These are phyloP conservation scores for Pochonia chlamydosporia DNA, from an alignment of 2,329 filamentous ascomycete species.

Conservation along the genomic window DNA sequence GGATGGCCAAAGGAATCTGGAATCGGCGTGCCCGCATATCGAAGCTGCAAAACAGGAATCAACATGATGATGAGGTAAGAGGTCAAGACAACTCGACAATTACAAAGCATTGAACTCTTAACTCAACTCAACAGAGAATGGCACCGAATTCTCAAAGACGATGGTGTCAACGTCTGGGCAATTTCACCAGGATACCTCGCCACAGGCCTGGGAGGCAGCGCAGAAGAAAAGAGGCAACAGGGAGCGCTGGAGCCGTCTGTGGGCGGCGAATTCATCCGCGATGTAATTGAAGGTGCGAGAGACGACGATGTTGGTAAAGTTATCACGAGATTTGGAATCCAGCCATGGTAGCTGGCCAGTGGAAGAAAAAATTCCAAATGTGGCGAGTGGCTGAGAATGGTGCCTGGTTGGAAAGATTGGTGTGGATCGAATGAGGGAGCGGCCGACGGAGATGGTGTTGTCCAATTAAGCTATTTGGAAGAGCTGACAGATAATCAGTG, in stretches of 20 bases:
- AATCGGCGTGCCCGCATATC: conserved; percentile 9
- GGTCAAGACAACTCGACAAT: too few species aligned
- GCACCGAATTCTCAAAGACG: conserved; percentile 31
- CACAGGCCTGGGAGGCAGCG: conserved; percentile 31
- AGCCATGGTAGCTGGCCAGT: conserved; percentile 16
- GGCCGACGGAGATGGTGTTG: too few species aligned
- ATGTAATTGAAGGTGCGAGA: conserved; percentile 29
- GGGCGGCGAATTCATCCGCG: conserved; percentile 26
- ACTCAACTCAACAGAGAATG: conserved; percentile 23
- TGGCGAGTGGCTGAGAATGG: too few species aligned
- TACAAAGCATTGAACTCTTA: too few species aligned
- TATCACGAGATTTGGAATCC: conserved; percentile 14
- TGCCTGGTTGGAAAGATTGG: too few species aligned
- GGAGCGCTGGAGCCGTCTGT: conserved; percentile 22
- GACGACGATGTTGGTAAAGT: conserved; percentile 30
- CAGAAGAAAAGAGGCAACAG: conserved; percentile 20
- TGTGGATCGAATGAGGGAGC: too few species aligned
- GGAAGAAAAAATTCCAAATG: too few species aligned
- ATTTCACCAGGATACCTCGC: conserved; percentile 39
- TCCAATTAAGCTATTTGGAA: too few species aligned
- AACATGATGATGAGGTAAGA: conserved; percentile 12
- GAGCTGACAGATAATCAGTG: too few species aligned
- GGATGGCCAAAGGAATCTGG: conserved; percentile 39
- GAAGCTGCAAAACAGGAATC: conserved; percentile 12
- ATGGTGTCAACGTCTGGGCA: conserved; percentile 41